Percentiles rank a stretch among this genome's conserved stretches.
Evolutionary conservation across 768 basidiomycete species (phyloP).

Genomic region (Russula olivacea): DNA sequence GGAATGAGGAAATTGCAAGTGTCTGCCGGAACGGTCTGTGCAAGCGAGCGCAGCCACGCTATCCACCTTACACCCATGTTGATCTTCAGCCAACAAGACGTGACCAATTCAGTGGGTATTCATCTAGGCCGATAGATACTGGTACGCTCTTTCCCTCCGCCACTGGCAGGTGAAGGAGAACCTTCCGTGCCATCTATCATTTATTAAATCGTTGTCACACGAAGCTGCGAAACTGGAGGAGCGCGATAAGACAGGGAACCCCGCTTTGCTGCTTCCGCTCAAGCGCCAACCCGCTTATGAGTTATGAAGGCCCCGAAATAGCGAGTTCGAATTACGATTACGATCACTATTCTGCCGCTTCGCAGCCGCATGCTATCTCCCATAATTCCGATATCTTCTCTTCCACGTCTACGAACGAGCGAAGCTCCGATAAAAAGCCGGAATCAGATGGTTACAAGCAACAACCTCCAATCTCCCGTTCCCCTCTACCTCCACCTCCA

Average conservation of each 20-base stretch:
- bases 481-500: no score
- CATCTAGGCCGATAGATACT: no score
- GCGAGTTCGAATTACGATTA: background rate
- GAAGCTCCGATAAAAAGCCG: background rate
- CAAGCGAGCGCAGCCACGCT: no score
- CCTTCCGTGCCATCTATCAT: no score
- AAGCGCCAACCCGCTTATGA: background rate
- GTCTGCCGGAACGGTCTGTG: no score
- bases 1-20: no score
- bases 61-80: no score
- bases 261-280: background rate
- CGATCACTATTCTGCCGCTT: background rate
- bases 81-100: no score
- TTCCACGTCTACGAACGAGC: background rate
- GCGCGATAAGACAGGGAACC: background rate
- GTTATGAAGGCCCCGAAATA: background rate
- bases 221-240: background rate
- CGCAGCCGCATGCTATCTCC: background rate
- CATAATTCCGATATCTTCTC: background rate
- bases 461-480: no score
- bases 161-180: no score
- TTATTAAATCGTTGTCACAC: background rate
- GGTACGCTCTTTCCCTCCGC: no score
- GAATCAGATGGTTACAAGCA: background rate
- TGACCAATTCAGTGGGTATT: no score